Conservation (phyloP, 2,329 filamentous ascomycete species). For the Pseudocercospora eumusae region DNA sequence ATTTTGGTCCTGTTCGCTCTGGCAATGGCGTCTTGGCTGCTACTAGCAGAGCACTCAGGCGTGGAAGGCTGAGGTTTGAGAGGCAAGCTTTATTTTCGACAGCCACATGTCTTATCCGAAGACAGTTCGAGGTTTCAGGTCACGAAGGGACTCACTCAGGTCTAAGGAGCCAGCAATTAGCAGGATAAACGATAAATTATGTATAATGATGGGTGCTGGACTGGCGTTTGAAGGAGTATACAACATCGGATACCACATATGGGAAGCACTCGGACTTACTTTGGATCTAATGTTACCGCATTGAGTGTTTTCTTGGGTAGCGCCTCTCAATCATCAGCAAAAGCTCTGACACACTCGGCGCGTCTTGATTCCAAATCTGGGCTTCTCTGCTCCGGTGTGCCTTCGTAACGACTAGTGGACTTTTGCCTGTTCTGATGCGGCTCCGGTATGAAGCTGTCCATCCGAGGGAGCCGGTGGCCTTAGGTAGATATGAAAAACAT, state of each 20-base stretch:
- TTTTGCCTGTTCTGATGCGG: not conserved
- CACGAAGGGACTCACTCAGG: not conserved
- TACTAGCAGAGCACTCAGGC: not conserved
- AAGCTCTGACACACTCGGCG: not conserved
- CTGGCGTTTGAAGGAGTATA: not conserved
- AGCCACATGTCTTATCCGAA: not conserved
- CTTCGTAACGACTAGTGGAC: not conserved
- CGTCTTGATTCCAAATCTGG: not conserved
- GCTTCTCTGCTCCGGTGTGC: not conserved
- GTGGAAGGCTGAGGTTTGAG: not conserved
- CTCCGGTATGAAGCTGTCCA: no score
- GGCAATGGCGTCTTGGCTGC: not conserved
- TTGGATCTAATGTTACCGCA: not conserved
- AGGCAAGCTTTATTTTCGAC: no score
- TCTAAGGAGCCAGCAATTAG: not conserved
- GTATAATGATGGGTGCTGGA: not conserved
- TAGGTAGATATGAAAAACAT: no score
- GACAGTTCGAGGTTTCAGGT: not conserved
- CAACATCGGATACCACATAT: not conserved
- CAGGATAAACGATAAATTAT: not conserved
- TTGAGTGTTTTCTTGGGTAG: not conserved
- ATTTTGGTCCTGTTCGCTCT: not conserved
- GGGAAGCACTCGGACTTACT: not conserved
- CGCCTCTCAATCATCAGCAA: not conserved
- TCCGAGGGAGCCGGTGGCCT: no score